These are phyloP conservation scores for Russula ochroleuca DNA, from an alignment of 768 basidiomycete species.

Conservation along the genomic window DNA sequence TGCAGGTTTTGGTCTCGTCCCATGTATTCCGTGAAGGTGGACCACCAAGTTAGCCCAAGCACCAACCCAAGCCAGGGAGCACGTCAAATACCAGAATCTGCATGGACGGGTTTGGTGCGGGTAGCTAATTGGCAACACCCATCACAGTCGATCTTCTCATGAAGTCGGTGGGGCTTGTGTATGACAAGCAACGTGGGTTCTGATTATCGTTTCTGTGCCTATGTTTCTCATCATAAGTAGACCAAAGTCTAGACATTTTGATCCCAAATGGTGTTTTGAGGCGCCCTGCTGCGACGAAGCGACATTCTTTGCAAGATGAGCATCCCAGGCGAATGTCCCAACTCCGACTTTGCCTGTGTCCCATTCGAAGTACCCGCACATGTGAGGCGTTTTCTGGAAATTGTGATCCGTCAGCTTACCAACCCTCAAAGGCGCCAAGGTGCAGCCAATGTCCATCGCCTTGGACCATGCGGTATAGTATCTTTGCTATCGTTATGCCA, in stretches of 20 bases:
- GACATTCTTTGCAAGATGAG: no score
- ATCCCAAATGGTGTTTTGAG: neutral
- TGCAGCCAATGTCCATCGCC: neutral
- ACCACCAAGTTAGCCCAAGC: neutral
- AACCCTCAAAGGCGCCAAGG: neutral
- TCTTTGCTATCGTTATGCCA: neutral
- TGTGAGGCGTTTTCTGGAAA: neutral
- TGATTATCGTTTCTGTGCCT: neutral
- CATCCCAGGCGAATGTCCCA: neutral
- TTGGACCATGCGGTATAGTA: neutral
- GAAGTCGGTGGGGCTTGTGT: neutral
- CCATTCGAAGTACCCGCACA: neutral
- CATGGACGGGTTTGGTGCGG: neutral
- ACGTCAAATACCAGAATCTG: neutral
- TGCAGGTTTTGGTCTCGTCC: neutral
- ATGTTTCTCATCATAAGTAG: neutral
- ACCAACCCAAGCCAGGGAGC: neutral
- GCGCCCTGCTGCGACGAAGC: neutral
- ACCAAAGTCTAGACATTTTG: neutral
- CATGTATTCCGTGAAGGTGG: neutral
- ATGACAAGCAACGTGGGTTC: neutral
- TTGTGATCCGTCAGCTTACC: neutral
- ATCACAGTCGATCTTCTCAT: neutral
- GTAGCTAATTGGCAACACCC: neutral
- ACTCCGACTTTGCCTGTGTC: neutral